These are phyloP conservation scores for Pulveroboletus sp. DNA, from an alignment of 768 basidiomycete genomes.

Conservation along the genomic window DNA sequence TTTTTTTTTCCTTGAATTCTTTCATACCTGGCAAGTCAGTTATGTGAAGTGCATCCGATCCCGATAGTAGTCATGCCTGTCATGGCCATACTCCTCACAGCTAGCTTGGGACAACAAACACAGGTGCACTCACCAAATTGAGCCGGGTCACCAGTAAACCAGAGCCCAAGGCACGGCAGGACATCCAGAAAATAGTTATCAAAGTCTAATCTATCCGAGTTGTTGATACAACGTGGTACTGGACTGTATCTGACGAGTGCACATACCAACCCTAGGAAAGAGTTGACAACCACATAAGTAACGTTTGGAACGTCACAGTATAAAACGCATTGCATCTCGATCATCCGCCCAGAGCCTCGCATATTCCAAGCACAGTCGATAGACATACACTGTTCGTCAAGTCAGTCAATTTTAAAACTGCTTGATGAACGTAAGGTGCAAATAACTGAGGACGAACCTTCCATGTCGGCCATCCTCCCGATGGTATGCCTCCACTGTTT, in stretches of 20 bases:
- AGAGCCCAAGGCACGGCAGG: not conserved
- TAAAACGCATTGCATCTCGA: conserved; percentile 60
- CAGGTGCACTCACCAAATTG: too few species aligned
- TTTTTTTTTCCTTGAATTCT: too few species aligned
- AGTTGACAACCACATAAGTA: not conserved
- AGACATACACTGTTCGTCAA: conserved; percentile 64
- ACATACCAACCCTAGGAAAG: not conserved
- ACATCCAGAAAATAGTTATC: not conserved
- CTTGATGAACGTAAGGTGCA: too few species aligned
- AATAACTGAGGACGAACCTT: conserved; percentile 51
- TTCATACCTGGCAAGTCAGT: too few species aligned
- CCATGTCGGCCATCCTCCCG: conserved; percentile 85
- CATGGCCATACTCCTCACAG: too few species aligned
- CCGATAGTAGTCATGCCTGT: too few species aligned
- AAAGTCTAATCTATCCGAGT: not conserved
- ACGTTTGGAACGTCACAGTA: conserved; percentile 11
- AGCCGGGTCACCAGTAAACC: not conserved
- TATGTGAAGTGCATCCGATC: too few species aligned
- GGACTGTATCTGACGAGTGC: not conserved
- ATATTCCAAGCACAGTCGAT: conserved; percentile 84
- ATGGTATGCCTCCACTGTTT: conserved; percentile 87
- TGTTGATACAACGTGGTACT: not conserved
- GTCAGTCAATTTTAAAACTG: not conserved
- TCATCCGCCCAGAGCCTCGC: conserved; percentile 82
- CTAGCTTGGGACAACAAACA: too few species aligned